A percentile compares a stretch with the other conserved stretches of the same genome.
phyloP scores from a whole-genome alignment of 2,329 filamentous ascomycete species.

The Epichloe amarillans region DNA sequence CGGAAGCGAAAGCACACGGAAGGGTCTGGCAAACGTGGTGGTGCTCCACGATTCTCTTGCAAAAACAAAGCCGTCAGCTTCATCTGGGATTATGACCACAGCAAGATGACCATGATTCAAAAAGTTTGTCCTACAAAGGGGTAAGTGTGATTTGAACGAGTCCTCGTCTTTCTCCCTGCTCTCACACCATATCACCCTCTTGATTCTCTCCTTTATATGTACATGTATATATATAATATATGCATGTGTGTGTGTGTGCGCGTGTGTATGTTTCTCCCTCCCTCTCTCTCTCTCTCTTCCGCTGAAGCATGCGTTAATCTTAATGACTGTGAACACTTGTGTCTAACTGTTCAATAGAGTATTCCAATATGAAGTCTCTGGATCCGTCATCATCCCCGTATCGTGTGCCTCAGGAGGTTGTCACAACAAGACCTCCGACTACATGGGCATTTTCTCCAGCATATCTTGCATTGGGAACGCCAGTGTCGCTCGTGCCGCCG shows the following conservation, averaged over 20 bases:
- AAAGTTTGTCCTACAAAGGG: constrained; percentile 26
- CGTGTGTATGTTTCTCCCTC: too few species aligned
- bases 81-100: constrained; percentile 21
- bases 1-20: constrained; percentile 28
- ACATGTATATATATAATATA: too few species aligned
- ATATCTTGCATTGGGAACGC: not conserved
- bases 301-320: too few species aligned
- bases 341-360: not conserved
- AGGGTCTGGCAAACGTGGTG: constrained; percentile 11
- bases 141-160: constrained; percentile 14
- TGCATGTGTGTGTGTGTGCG: too few species aligned
- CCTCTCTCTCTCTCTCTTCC: too few species aligned
- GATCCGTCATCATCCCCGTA: constrained; percentile 12
- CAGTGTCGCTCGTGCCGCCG: not conserved
- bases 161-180: too few species aligned
- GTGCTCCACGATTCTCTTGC: constrained; percentile 28
- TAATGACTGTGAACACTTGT: not conserved
- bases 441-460: constrained; percentile 2
- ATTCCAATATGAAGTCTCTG: constrained; percentile 18
- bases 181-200: not conserved
- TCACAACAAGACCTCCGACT: not conserved
- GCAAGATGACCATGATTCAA: constrained; percentile 30
- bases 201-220: not conserved
- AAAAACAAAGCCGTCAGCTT: constrained; percentile 28
- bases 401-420: constrained; percentile 2